phyloP scores from a whole-genome alignment of 1,139 yeast species.

The Saccharomycopsis crataegensis region DNA sequence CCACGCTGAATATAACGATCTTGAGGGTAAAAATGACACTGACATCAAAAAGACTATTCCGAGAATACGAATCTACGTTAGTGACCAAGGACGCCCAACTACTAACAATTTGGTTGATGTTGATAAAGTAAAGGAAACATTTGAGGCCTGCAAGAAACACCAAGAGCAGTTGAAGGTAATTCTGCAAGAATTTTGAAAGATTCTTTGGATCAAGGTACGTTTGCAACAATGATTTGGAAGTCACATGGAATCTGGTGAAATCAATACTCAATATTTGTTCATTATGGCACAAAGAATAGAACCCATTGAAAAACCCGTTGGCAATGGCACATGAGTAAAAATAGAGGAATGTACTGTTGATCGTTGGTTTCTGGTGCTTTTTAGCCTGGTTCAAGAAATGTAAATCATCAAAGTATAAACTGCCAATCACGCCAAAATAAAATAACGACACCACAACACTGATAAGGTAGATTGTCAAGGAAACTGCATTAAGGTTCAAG shows the following conservation, averaged over 20 bases:
- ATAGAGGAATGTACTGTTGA: conserved; percentile 10
- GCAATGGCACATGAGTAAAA: conserved; percentile 3
- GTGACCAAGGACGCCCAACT: neutral
- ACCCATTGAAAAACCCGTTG: conserved; percentile 8
- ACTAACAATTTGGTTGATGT: conserved; percentile 1
- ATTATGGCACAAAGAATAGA: conserved; percentile 8
- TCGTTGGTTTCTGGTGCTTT: conserved; percentile 12
- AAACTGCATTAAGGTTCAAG: neutral
- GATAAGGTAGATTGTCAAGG: neutral
- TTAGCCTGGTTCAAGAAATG: neutral
- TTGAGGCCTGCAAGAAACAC: neutral
- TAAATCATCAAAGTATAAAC: conserved; percentile 1
- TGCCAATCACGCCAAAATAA: neutral
- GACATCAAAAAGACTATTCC: neutral
- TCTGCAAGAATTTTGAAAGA: neutral
- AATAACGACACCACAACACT: too few relatives aligned
- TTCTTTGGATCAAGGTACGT: neutral
- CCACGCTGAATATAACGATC: conserved; percentile 5
- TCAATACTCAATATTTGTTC: conserved; percentile 8
- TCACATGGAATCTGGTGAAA: conserved; percentile 1
- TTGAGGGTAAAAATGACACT: neutral
- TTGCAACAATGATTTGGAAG: neutral
- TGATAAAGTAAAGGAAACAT: neutral
- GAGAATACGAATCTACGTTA: neutral
- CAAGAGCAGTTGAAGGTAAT: neutral